A percentile compares a stretch with the other conserved stretches of the same genome.
These are phyloP conservation scores for Kodamaea fungicola DNA, from an alignment of 1,139 yeast genomes.

Conservation along the genomic window DNA sequence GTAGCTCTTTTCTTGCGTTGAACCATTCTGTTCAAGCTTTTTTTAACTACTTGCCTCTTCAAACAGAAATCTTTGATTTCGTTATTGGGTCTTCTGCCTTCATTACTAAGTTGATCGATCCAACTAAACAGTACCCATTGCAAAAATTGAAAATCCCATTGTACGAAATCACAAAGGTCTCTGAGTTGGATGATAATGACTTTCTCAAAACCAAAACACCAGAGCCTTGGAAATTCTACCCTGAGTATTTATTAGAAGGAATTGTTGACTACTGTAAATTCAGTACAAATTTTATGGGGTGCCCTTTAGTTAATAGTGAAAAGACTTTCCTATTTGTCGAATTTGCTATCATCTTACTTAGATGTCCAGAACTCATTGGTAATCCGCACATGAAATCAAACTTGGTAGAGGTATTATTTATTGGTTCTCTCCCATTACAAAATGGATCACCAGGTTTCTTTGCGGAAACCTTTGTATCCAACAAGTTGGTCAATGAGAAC, in stretches of 20 bases:
- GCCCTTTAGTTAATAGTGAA: conserved; percentile 55
- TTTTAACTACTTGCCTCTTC: conserved; percentile 52
- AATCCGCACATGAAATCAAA: conserved; percentile 92
- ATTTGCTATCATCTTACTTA: conserved; percentile 66
- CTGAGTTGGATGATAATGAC: conserved; percentile 65
- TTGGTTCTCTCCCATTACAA: conserved; percentile 62
- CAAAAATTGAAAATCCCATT: conserved; percentile 60
- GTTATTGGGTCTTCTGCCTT: conserved; percentile 73
- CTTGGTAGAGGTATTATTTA: conserved; percentile 74
- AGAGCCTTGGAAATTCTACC: conserved; percentile 76
- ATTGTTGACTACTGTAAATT: conserved; percentile 71
- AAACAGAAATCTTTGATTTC: conserved; percentile 70
- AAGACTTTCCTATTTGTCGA: conserved; percentile 64
- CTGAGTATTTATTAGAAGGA: conserved; percentile 85
- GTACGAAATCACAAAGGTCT: conserved; percentile 45
- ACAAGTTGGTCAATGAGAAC: conserved; percentile 61
- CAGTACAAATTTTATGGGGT: conserved; percentile 54
- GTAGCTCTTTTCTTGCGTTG: conserved; percentile 39
- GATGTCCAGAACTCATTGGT: conserved; percentile 83
- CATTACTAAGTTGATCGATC: conserved; percentile 69
- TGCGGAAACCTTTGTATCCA: conserved; percentile 59
- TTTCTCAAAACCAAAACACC: conserved; percentile 64
- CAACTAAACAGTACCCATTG: conserved; percentile 61
- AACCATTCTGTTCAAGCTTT: conserved; percentile 58
- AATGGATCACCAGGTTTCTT: conserved; percentile 72